phyloP scores from a whole-genome alignment of 139 green algal genomes.

The Penium margaritaceum region DNA sequence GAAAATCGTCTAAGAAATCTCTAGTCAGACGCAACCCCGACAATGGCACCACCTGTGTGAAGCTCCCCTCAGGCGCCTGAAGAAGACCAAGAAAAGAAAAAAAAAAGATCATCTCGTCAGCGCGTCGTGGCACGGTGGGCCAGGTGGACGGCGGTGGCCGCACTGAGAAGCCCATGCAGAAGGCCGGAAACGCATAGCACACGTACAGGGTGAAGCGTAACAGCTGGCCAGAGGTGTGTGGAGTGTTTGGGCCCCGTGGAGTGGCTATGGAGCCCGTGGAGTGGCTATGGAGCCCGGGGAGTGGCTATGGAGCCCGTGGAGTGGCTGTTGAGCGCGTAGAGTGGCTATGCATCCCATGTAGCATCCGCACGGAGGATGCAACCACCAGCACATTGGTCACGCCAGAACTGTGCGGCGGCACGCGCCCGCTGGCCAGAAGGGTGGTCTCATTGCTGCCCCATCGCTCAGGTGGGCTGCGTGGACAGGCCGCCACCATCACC shows the following conservation, averaged over 20 bases:
- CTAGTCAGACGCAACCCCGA: conserved; percentile 98
- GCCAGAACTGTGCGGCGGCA: conserved; percentile 85
- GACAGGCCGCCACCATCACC: conserved; percentile 35
- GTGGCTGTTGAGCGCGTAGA: too few relatives aligned
- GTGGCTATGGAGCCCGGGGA: too few relatives aligned
- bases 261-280: conserved; percentile 99
- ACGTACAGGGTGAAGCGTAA: conserved; percentile 97
- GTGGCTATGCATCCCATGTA: too few relatives aligned
- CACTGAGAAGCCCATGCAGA: conserved; percentile 99
- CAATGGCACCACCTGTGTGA: conserved; percentile 89
- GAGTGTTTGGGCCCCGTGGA: too few relatives aligned
- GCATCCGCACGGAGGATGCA: conserved; percentile 98
- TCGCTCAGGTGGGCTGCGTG: conserved; percentile 62
- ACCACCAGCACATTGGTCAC: conserved; percentile 99
- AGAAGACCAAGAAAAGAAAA: too few relatives aligned
- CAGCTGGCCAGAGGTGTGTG: conserved; percentile 71
- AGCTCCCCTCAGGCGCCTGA: conserved; percentile 93
- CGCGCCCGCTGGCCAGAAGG: conserved; percentile 72
- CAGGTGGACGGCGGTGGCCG: conserved; percentile 93
- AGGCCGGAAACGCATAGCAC: conserved; percentile 88
- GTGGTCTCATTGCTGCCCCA: conserved; percentile 77
- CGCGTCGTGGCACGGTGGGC: conserved; percentile 86
- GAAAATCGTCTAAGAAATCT: too few relatives aligned
- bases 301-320: too few relatives aligned
- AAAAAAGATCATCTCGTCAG: conserved; percentile 92